Evolutionary conservation across 345 rosid species (phyloP), one percentile per base, ranked within the genome.

Genomic region (Sisymbrium altissimum): DNA sequence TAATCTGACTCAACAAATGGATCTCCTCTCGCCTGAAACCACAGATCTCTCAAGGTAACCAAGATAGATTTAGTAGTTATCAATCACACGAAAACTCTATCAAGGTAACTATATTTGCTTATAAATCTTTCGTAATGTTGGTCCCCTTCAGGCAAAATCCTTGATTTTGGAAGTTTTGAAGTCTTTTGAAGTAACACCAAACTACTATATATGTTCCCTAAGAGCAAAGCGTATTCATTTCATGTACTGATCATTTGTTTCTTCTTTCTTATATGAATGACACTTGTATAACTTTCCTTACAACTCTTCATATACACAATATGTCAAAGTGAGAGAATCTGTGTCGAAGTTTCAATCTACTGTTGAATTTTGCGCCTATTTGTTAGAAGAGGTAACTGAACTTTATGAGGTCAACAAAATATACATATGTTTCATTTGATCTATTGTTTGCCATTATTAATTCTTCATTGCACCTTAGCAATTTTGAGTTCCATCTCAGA

Each of bases 1-100:
- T 80, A 80, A 87, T 62, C 91, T 92, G 13, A 89, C 97, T 4
- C 92, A 86, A 72, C 91, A 88, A 79, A 89, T 96, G 98, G 91
- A 84, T 55, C 96, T 81, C 78, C 89, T 92, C 65, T 57, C 86
- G 14, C 84, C 99, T 18, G 87, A 87, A 8, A 72, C 70, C 71
- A 59, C 83, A 58, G 80, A 77, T 33, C 63, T 33, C 41, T 50
- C 72, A 23, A 77, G 80, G 80, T 77, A 77, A 65, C 10, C 23
- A 65, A 25, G 9, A 49, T 32, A 55, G 32, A 15, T 71, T 21
- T 48, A 48, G 70, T 23, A 23, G 25, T 27, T 41, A 29, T 11
- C n/a, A 32, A 21, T 63, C 49, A 41, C 7, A 41, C 49, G 32
- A 12, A 19, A 18, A 56, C 50, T 44, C 36, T 33, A 18, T 23